Base-by-base conservation (phyloP, 768 basidiomycete genomes). In the Boletus pseudopeckii region DNA sequence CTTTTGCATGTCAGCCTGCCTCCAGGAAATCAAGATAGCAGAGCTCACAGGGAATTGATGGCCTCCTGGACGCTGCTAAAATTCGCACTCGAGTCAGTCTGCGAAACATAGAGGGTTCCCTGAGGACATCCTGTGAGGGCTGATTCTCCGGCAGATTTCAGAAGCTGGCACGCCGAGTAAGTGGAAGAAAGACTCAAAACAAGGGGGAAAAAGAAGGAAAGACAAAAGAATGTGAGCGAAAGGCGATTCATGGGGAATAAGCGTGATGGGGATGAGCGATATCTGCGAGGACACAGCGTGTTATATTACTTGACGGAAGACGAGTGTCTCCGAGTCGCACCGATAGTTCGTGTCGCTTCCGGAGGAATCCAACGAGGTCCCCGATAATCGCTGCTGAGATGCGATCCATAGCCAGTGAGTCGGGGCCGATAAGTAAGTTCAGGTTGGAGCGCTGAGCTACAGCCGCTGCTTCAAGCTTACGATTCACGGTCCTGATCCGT, bases 31-130 rank as follows among this genome's bases (percentile, higher is more conserved):
- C 28, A 28, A 14, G 38, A 34, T 30, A 53, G 33, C 17, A 50
- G 18, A n/a, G n/a, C 77, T 54, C 54, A 84, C 83, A 87, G 69
- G 7, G 82, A 81, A 8, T 66, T 30, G 13, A 87, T 71, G 9
- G 85, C 84, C 13, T 76, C 72, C 63, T 87, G 85, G 4, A 86
- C 69, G 24, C 59, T 75, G 15, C 62, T 71, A 44, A 82, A 85
- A 24, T 74, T 52, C 0, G 83, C 78, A 45, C 67, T 66, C 0
- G 63, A 52, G 60, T 85, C 77, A 5, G 64, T 77, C 32, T 65
- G 64, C 1, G 82, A 84, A 20, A 86, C 84, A 52, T 77, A 85
- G 4, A 86, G 67, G 0, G 84, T 86, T 10, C 80, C 82, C 7
- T 55, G n/a, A 0, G 82, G 81, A 61, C 85, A 86, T 9, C 80